Evolutionary conservation across 495 filamentous ascomycete genomes (phyloP), one percentile per base, ranked within the genome.

Genomic region (Penicillium tannophilum): DNA sequence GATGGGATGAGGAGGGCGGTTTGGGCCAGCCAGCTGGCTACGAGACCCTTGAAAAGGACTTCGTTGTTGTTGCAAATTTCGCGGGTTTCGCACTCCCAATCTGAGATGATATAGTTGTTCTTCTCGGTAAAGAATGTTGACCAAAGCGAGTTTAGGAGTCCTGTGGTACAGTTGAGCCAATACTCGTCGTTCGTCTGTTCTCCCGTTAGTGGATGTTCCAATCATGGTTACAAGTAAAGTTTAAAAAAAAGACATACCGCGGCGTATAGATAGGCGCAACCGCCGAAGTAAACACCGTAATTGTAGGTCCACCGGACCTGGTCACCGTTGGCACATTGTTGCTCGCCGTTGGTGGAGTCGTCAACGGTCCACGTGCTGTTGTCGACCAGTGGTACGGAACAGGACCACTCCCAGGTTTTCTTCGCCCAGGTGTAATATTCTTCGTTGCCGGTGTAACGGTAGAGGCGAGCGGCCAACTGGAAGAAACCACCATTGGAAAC

Each of bases 41-140:
- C 78, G 61, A 90, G 88, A 4, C 88, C 89, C 68, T 93, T 93
- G 82, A 95, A 94, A 24, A 85, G 84, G 54, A 86, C 84, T 66
- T 92, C 88, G 72, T 93, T 90, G 54, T 82, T 68, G 69, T 88
- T 78, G 74, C 89, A 92, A 50, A 77, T 80, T 43, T 70, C 74
- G 14, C 65, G 64, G 0, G 73, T 66, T 64, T 93, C 90, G 75
- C 88, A 92, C 46, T 83, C 78, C n/a, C 84, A 78, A 67, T 91
- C 89, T 65, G 87, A 76, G 69, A 88, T 72, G 58, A 79, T 74
- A 36, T 61, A 60, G 28, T 79, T 64, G 71, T 76, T 76, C 14
- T 28, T 30, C n/a, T 28, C 26, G 66, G 87, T 89, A 62, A 82
- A 82, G 16, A 78, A 68, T 19, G 60, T 62, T 5, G 54, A 42